Evolutionary conservation across 176 grass and related monocot genomes (phyloP).

Genomic region (Thinopyrum elongatum): DNA sequence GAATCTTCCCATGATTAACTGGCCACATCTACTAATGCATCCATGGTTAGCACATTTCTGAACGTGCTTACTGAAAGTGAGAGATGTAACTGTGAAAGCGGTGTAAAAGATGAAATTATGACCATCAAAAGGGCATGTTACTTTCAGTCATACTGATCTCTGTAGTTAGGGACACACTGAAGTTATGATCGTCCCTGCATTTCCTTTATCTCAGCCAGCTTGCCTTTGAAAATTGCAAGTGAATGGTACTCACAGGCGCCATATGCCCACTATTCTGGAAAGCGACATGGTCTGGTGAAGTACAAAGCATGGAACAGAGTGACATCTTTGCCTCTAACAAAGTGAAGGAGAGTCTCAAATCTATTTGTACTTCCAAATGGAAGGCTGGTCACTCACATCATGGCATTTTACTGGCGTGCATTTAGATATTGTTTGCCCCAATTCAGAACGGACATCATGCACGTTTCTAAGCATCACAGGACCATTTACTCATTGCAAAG

Average conservation of each 20-base stretch:
- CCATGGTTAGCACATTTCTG: background rate
- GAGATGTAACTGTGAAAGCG: constrained; percentile 15
- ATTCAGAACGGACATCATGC: background rate
- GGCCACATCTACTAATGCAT: background rate
- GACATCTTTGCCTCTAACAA: background rate
- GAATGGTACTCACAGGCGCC: background rate
- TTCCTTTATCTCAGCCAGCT: too few relatives aligned
- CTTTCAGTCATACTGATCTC: background rate
- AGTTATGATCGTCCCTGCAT: background rate
- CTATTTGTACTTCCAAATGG: background rate
- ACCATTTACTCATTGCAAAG: background rate
- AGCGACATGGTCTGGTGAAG: background rate
- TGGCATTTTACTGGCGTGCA: background rate
- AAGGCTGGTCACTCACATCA: background rate
- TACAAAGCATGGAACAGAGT: background rate
- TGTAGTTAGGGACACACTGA: background rate
- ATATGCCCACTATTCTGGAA: background rate
- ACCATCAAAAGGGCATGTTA: background rate
- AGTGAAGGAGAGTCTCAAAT: background rate
- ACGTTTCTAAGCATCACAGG: background rate
- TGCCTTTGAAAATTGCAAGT: constrained; percentile 3
- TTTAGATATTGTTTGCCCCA: background rate
- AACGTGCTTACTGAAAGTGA: background rate
- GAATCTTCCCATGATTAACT: background rate
- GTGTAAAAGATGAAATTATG: background rate